These are phyloP conservation scores for Starmerella davenportii DNA, from an alignment of 805 yeast genomes.

Conservation along the genomic window DNA sequence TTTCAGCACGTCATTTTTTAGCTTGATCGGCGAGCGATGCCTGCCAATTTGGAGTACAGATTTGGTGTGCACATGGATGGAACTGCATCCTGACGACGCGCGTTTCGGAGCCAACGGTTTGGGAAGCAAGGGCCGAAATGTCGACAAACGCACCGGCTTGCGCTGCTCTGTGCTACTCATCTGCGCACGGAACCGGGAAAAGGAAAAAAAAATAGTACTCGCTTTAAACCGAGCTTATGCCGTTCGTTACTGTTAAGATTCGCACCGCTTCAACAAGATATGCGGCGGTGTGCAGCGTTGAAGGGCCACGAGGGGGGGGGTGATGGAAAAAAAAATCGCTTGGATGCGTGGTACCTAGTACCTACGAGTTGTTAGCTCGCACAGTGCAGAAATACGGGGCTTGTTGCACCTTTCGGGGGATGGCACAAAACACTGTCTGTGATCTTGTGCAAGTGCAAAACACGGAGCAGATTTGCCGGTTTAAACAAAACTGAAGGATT, in stretches of 20 bases:
- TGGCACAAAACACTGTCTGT: too few relatives aligned
- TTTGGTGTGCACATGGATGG: conserved; percentile 1
- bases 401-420: too few relatives aligned
- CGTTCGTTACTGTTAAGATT: neutral
- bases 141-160: conserved; percentile 11
- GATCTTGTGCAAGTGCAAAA: too few relatives aligned
- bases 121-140: conserved; percentile 23
- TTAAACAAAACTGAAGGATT: too few relatives aligned
- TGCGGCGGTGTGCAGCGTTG: neutral
- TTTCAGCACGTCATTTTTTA: neutral
- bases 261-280: too few relatives aligned
- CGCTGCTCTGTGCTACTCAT: neutral
- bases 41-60: neutral
- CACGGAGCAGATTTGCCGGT: too few relatives aligned
- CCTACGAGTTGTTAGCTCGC: too few relatives aligned
- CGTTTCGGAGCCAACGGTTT: conserved; percentile 16
- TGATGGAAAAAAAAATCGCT: neutral
- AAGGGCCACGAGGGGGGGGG: neutral
- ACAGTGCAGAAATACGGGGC: too few relatives aligned
- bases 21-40: neutral
- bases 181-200: too few relatives aligned
- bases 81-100: conserved; percentile 4
- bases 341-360: too few relatives aligned
- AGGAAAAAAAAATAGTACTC: too few relatives aligned
- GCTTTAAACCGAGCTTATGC: neutral